phyloP scores from a whole-genome alignment of 2,329 filamentous ascomycete genomes.

The Calonectria leucothoes region DNA sequence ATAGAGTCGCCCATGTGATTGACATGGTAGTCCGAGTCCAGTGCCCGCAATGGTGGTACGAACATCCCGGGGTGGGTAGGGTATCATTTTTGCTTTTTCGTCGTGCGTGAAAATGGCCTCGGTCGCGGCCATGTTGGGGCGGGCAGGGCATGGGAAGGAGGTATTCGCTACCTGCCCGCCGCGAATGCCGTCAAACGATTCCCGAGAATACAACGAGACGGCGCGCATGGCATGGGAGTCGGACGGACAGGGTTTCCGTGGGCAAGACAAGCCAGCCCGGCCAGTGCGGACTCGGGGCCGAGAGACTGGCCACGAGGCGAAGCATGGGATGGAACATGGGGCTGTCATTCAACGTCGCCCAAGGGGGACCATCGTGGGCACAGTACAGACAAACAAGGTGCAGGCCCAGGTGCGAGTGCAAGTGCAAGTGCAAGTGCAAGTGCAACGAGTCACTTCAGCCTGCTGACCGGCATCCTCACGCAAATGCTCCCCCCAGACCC shows the following conservation, averaged over 20 bases:
- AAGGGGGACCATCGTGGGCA: constrained; percentile 25
- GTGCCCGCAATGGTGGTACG: constrained; percentile 38
- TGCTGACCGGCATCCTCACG: constrained; percentile 22
- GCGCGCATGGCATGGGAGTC: constrained; percentile 20
- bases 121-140: neutral
- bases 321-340: constrained; percentile 6
- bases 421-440: constrained; percentile 16
- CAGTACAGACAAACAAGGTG: constrained; percentile 17
- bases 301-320: constrained; percentile 16
- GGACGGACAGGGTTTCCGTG: constrained; percentile 18
- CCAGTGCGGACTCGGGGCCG: constrained; percentile 17
- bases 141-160: constrained; percentile 1
- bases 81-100: constrained; percentile 36
- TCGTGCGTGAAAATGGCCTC: constrained; percentile 20
- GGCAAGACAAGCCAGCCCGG: constrained; percentile 1
- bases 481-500: constrained; percentile 19
- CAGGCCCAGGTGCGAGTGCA: constrained; percentile 18
- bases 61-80: constrained; percentile 37
- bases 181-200: constrained; percentile 25
- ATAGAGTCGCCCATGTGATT: constrained; percentile 43
- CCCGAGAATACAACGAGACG: constrained; percentile 29
- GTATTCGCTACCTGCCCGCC: constrained; percentile 35
- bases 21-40: constrained; percentile 33
- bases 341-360: constrained; percentile 17
- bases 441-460: constrained; percentile 1